A percentile compares a stretch with the other conserved stretches of the same genome.
Conservation (phyloP, 371 early-diverging fungal species). For the Mucor velutinosus region DNA sequence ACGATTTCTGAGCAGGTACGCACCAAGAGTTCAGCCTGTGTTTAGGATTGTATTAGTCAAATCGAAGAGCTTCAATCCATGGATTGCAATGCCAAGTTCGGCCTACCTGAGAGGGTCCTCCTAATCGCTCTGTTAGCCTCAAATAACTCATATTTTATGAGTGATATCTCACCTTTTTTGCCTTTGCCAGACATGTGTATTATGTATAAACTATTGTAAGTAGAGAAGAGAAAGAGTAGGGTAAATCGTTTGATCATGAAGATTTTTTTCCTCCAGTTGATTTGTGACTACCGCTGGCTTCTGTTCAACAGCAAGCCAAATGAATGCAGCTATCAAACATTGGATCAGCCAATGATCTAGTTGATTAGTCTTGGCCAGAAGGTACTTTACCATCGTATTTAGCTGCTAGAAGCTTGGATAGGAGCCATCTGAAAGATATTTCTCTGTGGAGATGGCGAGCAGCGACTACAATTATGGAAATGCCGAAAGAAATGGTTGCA, state of each 20-base stretch:
- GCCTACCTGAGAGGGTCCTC: slow-evolving; percentile 39
- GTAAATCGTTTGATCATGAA: neutral
- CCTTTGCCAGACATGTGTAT: slow-evolving; percentile 29
- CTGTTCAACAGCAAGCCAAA: neutral
- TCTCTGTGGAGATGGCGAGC: neutral
- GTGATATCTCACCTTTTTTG: slow-evolving; percentile 31
- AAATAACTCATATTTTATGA: neutral
- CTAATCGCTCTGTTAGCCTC: neutral
- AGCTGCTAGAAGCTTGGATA: neutral
- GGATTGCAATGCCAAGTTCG: neutral
- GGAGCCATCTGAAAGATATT: neutral
- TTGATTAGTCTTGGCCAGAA: neutral
- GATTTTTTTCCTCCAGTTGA: neutral
- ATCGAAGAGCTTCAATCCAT: neutral
- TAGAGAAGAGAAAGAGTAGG: neutral
- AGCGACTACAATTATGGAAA: neutral
- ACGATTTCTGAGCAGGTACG: slow-evolving; percentile 91
- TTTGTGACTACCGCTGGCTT: neutral
- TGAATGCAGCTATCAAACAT: neutral
- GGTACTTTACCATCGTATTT: neutral
- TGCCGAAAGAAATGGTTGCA: neutral
- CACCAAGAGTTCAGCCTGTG: slow-evolving; percentile 77
- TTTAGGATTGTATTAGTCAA: neutral
- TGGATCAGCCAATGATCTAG: neutral
- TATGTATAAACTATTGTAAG: slow-evolving; percentile 10